These are phyloP conservation scores for Globisporangium splendens DNA, from an alignment of 352 stramenopile genomes.

Conservation along the genomic window DNA sequence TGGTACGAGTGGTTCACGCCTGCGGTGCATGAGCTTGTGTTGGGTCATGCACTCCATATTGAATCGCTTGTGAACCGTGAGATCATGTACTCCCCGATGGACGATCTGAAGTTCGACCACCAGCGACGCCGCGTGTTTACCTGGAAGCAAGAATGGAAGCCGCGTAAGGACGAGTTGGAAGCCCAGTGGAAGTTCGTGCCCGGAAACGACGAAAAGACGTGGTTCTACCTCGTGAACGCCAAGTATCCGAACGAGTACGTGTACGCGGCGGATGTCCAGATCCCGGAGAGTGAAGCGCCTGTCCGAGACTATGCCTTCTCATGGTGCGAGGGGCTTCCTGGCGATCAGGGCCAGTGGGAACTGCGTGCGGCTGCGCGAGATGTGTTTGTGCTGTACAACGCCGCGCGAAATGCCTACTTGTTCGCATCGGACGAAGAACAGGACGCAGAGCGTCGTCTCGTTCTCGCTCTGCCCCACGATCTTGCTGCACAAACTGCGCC, in stretches of 20 bases:
- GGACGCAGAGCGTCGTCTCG: neutral
- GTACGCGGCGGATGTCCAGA: neutral
- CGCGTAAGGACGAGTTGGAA: neutral
- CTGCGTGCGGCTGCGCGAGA: neutral
- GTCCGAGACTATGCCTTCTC: neutral
- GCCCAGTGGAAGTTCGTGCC: constrained; percentile 6
- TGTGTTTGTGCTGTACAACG: constrained; percentile 1
- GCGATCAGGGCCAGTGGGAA: constrained; percentile 5
- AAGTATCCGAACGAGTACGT: constrained; percentile 4
- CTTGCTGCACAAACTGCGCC: neutral
- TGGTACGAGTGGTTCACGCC: constrained; percentile 8
- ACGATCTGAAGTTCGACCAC: constrained; percentile 2
- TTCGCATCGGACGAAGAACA: constrained; percentile 1
- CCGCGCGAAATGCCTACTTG: neutral
- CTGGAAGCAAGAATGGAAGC: neutral
- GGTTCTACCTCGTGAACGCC: constrained; percentile 10
- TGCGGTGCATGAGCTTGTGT: constrained; percentile 5
- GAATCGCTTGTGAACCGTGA: neutral
- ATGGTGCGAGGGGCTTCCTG: neutral
- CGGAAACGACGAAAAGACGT: constrained; percentile 3
- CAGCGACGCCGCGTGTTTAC: constrained; percentile 1
- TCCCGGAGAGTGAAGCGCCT: neutral
- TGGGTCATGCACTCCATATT: neutral
- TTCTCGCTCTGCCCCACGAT: neutral
- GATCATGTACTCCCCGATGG: constrained; percentile 1